These are phyloP conservation scores for Candida maesae DNA, from an alignment of 805 yeast species.

Conservation along the genomic window DNA sequence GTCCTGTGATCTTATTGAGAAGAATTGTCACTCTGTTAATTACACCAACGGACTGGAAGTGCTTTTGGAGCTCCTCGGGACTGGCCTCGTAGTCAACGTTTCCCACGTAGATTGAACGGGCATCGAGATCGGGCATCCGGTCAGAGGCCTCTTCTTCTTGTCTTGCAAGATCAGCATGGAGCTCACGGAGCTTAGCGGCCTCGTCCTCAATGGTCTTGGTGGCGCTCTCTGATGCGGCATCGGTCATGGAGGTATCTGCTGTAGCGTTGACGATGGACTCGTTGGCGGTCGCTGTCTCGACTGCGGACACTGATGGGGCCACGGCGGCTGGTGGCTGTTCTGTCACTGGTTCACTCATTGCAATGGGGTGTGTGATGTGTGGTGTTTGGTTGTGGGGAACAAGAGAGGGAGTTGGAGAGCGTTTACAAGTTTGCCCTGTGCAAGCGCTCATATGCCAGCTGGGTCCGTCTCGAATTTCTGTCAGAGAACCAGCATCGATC, in stretches of 20 bases:
- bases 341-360: background rate
- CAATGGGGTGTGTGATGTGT: background rate
- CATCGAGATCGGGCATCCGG: constrained; percentile 64
- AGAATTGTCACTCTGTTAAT: constrained; percentile 79
- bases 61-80: constrained; percentile 75
- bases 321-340: background rate
- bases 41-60: constrained; percentile 64
- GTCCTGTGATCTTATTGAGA: constrained; percentile 69
- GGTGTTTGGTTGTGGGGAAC: too few species aligned
- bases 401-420: too few species aligned
- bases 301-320: background rate
- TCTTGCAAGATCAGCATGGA: constrained; percentile 47
- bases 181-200: constrained; percentile 54
- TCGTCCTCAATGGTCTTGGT: constrained; percentile 39
- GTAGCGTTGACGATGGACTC: background rate
- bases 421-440: too few species aligned
- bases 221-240: background rate
- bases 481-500: too few species aligned
- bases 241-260: constrained; percentile 1
- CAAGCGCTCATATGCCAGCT: too few species aligned
- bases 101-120: constrained; percentile 76
- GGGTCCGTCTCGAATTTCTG: too few species aligned
- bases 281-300: background rate
- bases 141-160: constrained; percentile 39
- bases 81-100: constrained; percentile 78